phyloP scores from a whole-genome alignment of 148 eudicot species.

The Limonium bicolor region DNA sequence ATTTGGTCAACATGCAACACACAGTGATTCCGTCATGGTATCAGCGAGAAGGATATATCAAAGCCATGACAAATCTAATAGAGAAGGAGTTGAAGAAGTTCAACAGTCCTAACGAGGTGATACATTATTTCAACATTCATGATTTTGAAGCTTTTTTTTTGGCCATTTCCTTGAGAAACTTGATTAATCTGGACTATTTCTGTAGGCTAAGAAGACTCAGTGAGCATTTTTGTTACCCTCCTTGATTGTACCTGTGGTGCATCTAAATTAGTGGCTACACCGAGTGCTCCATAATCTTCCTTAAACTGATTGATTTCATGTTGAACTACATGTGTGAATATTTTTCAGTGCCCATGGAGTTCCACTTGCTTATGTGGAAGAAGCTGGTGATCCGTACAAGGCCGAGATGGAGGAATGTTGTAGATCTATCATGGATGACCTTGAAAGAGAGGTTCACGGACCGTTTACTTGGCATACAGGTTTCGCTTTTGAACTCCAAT shows the following conservation, averaged over 20 bases:
- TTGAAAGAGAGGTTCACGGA: conserved; percentile 49
- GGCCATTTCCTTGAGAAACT: not conserved
- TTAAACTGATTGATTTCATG: not conserved
- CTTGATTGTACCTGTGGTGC: not conserved
- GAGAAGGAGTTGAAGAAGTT: conserved; percentile 57
- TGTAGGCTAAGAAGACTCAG: too few relatives aligned
- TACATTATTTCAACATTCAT: not conserved
- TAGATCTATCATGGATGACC: conserved; percentile 86
- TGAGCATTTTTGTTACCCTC: not conserved
- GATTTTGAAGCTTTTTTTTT: not conserved
- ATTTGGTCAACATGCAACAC: conserved; percentile 92
- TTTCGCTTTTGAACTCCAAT: conserved; percentile 4
- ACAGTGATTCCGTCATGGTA: conserved; percentile 99
- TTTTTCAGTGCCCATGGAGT: conserved; percentile 99
- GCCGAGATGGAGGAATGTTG: conserved; percentile 99
- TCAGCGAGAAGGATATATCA: conserved; percentile 91
- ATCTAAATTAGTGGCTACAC: not conserved
- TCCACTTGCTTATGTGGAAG: conserved; percentile 90
- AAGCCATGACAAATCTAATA: conserved; percentile 82
- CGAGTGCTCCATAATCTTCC: not conserved
- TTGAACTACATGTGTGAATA: conserved; percentile 58
- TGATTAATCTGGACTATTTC: conserved; percentile 1
- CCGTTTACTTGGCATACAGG: conserved; percentile 97
- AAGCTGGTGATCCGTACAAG: conserved; percentile 99
- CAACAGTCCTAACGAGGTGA: conserved; percentile 62